Base-by-base conservation (phyloP, 441 rosid genomes). In the Croton laevigatus region DNA sequence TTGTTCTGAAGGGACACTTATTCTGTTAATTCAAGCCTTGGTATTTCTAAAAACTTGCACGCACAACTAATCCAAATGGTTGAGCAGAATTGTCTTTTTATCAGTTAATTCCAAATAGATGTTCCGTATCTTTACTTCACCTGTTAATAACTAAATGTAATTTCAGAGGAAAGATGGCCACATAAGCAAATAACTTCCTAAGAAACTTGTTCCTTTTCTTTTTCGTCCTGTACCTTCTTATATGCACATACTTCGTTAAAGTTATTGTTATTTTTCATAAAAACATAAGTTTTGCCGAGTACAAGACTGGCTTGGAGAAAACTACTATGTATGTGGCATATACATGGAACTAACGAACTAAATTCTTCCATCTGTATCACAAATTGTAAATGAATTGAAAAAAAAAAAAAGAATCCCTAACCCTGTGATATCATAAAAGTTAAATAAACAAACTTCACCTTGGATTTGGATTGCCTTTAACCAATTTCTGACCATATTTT, bases 401-500 rank as follows among this genome's bases (percentile, higher is more conserved):
- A 38, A 36, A 19, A 9, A 44, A 38, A 46, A 46, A 51, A 3
- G 5, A 10, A 22, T 12, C 37, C 38, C 71, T 52, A 22, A 37
- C 17, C 37, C 36, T 59, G 61, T 12, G 34, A 53, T 32, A 44
- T 49, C 19, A 34, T 38, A 66, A 52, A 66, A 52, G 2, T 40
- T 59, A 37, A 49, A 42, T 22, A 51, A 57, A 5, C 3, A 22
- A 71, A 37, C 36, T 63, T 55, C 76, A 90, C 99, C 99, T 92
- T 49, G 99, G 99, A 83, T 94, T 84, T 53, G 94, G 91, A 73
- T 89, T 94, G 71, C 99, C 97, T 85, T 92, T 94, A 65, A 94
- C 97, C 72, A 91, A 66, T 79, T 94, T 94, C 82, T 92, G 99
- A 69, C 99, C 99, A 80, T 94, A 94, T 82, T 94, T 94, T 71